Percentiles rank a stretch among this genome's conserved stretches.
These are phyloP conservation scores for Cyberlindnera maclurae DNA, from an alignment of 805 yeast genomes.

Conservation along the genomic window DNA sequence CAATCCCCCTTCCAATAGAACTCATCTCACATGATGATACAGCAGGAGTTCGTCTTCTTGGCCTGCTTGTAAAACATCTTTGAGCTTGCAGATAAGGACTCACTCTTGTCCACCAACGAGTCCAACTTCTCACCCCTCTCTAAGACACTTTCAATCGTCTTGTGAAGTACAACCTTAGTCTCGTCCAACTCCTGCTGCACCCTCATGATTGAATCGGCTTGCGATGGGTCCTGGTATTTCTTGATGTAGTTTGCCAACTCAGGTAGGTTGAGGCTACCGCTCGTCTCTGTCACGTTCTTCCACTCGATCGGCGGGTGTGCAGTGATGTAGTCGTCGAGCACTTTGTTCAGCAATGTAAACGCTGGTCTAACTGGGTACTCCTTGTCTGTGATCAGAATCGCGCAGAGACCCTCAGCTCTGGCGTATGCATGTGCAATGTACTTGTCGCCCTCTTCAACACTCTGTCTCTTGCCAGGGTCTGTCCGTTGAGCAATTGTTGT, in stretches of 20 bases:
- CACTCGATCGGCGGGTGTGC: constrained; percentile 74
- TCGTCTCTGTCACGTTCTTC: constrained; percentile 42
- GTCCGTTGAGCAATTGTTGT: constrained; percentile 90
- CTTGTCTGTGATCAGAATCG: constrained; percentile 87
- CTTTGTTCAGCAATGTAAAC: constrained; percentile 82
- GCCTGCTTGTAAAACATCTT: constrained; percentile 97
- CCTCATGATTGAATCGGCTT: constrained; percentile 94
- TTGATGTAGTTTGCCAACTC: constrained; percentile 62
- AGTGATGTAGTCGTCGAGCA: constrained; percentile 83
- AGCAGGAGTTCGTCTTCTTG: constrained; percentile 87
- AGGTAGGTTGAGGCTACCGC: constrained; percentile 42
- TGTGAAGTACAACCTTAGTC: constrained; percentile 92
- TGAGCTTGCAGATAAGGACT: constrained; percentile 80
- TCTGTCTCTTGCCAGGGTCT: constrained; percentile 82
- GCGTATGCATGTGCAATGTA: constrained; percentile 91
- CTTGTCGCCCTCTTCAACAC: constrained; percentile 70
- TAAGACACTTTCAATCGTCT: constrained; percentile 88
- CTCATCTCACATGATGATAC: constrained; percentile 52
- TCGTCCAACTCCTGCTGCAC: constrained; percentile 98
- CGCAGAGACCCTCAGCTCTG: constrained; percentile 84
- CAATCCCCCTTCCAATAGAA: too few species aligned
- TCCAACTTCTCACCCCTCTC: constrained; percentile 97
- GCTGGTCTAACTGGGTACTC: constrained; percentile 98
- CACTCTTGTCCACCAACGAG: constrained; percentile 89
- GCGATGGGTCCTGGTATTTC: constrained; percentile 93